Evolutionary conservation across 495 filamentous ascomycete genomes (phyloP).

Genomic region (Penicillium bovifimosum): DNA sequence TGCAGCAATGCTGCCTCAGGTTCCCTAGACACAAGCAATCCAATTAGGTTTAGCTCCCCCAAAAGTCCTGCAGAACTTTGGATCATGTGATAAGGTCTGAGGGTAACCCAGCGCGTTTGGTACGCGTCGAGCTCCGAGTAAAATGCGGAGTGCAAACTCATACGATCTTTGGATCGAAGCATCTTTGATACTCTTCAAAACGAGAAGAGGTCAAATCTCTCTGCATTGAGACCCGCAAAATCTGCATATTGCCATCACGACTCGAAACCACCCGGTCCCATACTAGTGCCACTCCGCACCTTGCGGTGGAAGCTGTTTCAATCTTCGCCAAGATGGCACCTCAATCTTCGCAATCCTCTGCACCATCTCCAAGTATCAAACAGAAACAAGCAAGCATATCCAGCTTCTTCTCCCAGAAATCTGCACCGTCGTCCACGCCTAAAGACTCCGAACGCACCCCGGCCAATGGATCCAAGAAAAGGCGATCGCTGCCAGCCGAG

Average conservation of each 20-base stretch:
- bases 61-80: too few species aligned
- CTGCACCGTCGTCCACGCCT: slow-evolving; percentile 21
- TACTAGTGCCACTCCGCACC: background rate
- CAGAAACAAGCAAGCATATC: slow-evolving; percentile 78
- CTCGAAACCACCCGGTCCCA: background rate
- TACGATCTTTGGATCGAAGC: background rate
- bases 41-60: too few species aligned
- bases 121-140: slow-evolving; percentile 12
- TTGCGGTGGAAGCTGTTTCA: background rate
- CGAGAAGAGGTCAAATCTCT: background rate
- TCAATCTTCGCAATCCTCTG: slow-evolving; percentile 38
- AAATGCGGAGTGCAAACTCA: background rate
- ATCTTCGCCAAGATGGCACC: slow-evolving; percentile 24
- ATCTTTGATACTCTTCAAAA: background rate
- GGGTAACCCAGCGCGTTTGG: slow-evolving; percentile 12
- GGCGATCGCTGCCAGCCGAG: slow-evolving; percentile 11
- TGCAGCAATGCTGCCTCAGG: too few species aligned
- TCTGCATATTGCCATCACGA: background rate
- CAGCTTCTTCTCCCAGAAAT: slow-evolving; percentile 74
- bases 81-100: too few species aligned
- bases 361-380: slow-evolving; percentile 36
- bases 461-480: slow-evolving; percentile 13
- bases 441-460: slow-evolving; percentile 8
- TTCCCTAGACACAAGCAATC: too few species aligned
- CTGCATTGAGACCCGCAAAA: background rate